Evolutionary conservation across 208 protist species (phyloP).

Genomic region (Naegleria fowleri): DNA sequence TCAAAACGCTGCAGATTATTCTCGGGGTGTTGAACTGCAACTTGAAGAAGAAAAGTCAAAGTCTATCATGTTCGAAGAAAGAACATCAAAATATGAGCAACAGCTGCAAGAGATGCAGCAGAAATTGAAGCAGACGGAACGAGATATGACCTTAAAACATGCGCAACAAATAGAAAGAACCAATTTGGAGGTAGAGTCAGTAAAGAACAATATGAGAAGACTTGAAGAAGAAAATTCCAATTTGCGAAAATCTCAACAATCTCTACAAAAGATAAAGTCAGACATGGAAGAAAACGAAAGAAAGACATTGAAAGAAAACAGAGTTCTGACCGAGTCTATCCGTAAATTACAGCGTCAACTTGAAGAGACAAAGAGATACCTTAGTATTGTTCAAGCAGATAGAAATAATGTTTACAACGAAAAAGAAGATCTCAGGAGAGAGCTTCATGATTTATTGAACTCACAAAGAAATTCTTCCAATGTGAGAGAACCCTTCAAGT

Average conservation of each 20-base stretch:
- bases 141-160: background rate
- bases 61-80: constrained; percentile 16
- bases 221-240: background rate
- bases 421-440: background rate
- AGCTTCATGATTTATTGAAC: background rate
- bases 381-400: background rate
- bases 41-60: constrained; percentile 14
- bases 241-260: background rate
- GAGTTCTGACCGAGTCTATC: background rate
- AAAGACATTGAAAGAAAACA: background rate
- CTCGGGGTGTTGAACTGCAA: background rate
- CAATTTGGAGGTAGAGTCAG: background rate
- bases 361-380: constrained; percentile 1
- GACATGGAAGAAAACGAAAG: background rate
- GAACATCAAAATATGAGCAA: background rate
- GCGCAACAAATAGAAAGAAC: background rate
- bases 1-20: background rate
- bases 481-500: background rate
- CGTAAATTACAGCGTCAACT: constrained; percentile 1
- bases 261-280: background rate
- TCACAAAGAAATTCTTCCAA: background rate
- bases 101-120: background rate
- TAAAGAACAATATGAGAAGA: background rate
- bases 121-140: background rate
- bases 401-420: background rate